Conservation (phyloP, 805 yeast genomes). For the Metschnikowia baotianmanensis region DNA sequence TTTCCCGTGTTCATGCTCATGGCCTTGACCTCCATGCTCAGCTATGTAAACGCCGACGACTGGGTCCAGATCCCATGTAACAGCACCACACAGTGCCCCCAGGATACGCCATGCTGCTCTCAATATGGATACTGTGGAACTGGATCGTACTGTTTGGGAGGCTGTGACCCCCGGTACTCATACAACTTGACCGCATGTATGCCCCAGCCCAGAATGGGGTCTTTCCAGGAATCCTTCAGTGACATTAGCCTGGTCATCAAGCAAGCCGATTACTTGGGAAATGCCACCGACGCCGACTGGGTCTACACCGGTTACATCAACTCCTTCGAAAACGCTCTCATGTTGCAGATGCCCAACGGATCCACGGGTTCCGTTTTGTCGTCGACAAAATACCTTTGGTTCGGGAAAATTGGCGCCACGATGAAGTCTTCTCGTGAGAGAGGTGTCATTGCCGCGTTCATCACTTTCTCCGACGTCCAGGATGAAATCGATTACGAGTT, state of each 20-base stretch:
- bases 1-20: slow-evolving; percentile 3
- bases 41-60: slow-evolving; percentile 10
- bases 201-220: slow-evolving; percentile 77
- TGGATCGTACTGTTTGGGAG: slow-evolving; percentile 77
- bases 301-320: slow-evolving; percentile 61
- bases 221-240: slow-evolving; percentile 43
- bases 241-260: slow-evolving; percentile 24
- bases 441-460: slow-evolving; percentile 85
- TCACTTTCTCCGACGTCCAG: slow-evolving; percentile 76
- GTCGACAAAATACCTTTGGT: slow-evolving; percentile 80
- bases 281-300: slow-evolving; percentile 67
- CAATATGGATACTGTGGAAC: slow-evolving; percentile 79
- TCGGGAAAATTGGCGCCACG: slow-evolving; percentile 71
- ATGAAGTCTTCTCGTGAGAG: slow-evolving; percentile 69
- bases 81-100: slow-evolving; percentile 62
- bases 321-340: slow-evolving; percentile 48
- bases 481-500: slow-evolving; percentile 91
- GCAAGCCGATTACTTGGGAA: slow-evolving; percentile 58
- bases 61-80: slow-evolving; percentile 44
- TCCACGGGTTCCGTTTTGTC: slow-evolving; percentile 78
- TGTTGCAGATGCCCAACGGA: slow-evolving; percentile 73
- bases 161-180: slow-evolving; percentile 79
- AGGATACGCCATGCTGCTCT: slow-evolving; percentile 80
- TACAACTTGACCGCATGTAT: slow-evolving; percentile 67
- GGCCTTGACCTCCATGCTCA: slow-evolving; percentile 9